Evolutionary conservation across 2,329 filamentous ascomycete species (phyloP).

Genomic region (Paraphoma sp.): DNA sequence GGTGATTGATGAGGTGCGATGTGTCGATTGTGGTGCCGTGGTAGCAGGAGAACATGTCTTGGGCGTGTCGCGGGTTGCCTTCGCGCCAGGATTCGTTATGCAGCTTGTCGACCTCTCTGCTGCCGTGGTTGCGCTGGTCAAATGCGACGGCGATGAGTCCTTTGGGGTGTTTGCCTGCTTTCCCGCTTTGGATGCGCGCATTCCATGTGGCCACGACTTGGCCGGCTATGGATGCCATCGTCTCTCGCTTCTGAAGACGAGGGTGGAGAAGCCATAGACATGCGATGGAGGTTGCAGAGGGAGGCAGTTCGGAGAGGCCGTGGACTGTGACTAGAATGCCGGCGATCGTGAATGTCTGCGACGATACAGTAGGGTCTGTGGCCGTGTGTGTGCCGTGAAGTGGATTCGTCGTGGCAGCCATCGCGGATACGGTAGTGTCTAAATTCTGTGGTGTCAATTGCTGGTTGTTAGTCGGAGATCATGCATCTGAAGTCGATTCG

Average conservation of each 20-base stretch:
- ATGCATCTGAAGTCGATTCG: not conserved
- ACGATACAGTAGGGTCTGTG: conserved; percentile 61
- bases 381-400: conserved; percentile 35
- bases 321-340: conserved; percentile 82
- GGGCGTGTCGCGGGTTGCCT: conserved; percentile 81
- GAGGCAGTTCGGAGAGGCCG: conserved; percentile 75
- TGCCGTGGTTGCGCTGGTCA: conserved; percentile 93
- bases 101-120: conserved; percentile 67
- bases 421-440: conserved; percentile 12
- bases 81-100: conserved; percentile 81
- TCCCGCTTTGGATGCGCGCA: conserved; percentile 43
- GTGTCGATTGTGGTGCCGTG: conserved; percentile 78
- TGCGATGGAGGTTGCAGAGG: conserved; percentile 64
- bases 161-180: conserved; percentile 39
- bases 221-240: conserved; percentile 78
- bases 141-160: conserved; percentile 84
- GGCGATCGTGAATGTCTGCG: conserved; percentile 72
- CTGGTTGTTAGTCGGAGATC: not conserved
- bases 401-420: conserved; percentile 46
- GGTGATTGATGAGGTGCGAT: conserved; percentile 74
- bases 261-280: conserved; percentile 94
- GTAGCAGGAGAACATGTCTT: conserved; percentile 88
- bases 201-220: conserved; percentile 74
- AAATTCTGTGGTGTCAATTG: not conserved
- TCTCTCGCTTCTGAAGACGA: conserved; percentile 70